Base-by-base conservation (phyloP, 2,329 filamentous ascomycete genomes). In the Periconia sp. region DNA sequence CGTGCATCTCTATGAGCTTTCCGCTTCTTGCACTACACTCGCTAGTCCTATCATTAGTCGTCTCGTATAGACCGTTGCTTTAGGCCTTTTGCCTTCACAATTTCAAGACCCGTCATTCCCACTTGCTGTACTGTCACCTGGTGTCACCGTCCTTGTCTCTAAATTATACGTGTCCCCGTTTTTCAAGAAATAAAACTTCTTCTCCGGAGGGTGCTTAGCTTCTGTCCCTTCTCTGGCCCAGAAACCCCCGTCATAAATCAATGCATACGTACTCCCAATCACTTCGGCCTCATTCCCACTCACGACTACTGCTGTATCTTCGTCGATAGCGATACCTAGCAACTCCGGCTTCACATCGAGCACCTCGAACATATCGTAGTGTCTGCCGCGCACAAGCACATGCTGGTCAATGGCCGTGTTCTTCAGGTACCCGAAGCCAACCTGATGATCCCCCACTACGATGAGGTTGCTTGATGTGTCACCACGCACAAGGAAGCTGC, bases 291-390 rank as follows among this genome's bases (percentile, higher is more conserved):
- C 50, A 13, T 61, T 56, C 39, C 51, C 48, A 8, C 43, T 48
- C 11, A 63, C 57, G 3, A 58, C 45, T 17, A 61, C 31, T 29
- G 54, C 59, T 0, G 59, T 61, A 29, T 63, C 57, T 33, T 63
- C 57, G 28, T 61, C 54, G n/a, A 62, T 55, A 3, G 49, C 59
- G 18, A 61, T 29, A 1, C 57, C 56, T 5, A 61, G 29, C 10
- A 63, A 17, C 11, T 51, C 48, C 6, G 59, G 57, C 22, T 59
- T 40, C 10, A 45, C 50, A 8, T 52, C 43, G 23, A 58, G 18
- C 9, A 61, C 52, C 26, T 61, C 54, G 21, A 63, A 57, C 34
- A 63, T 38, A 33, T 61, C 59, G 17, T 59, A 61, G n/a, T 61
- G 57, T 17, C 59, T 41, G 28, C 61, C 61, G 22, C 56, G 43